Evolutionary conservation across 441 rosid genomes (phyloP), one percentile per base, ranked within the genome.

Genomic region (Manihot esculenta): DNA sequence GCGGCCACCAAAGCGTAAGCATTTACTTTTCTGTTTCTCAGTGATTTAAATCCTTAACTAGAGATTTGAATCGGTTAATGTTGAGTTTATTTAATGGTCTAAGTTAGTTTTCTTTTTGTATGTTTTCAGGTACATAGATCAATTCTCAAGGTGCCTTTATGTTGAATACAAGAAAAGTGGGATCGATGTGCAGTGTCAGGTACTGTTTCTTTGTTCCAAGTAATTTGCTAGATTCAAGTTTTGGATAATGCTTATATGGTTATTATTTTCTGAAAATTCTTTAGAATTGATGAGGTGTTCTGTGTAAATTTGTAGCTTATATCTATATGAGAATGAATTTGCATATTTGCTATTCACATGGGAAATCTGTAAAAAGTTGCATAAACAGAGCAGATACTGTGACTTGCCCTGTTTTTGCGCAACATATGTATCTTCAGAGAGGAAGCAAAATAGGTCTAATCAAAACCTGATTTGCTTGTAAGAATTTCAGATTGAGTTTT

Each of bases 121-220:
- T 62, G 61, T 64, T 80, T 59, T 56, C 85, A 92, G 99, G 78
- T 92, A 90, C 35, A 79, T 94, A 17, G 97, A 94, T 83, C 93
- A 94, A 56, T 89, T 94, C 78, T 84, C 99, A 3, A 94, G 87
- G 79, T 84, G 90, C 77, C 91, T 94, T 2, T 84, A 94, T 84
- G 97, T 94, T 70, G 99, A 94, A 76, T 92, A 94, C 79, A 89
- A 87, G 85, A 87, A 84, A 15, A 84, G 83, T 44, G 99, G 99
- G 59, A 92, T 94, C 18, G 95, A 92, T 82, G 97, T 92, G 51
- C 99, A 92, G 80, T 92, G 97, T 73, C 99, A 92, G 97, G 99
- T 94, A 84, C 60, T 2, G 0, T 74, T 24, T 13, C 49, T 38
- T 59, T 6, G 8, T 42, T 42, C 11, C 10, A 10, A 48, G 74